Evolutionary conservation across 192 early-diverging fungal species (phyloP), one percentile per base, ranked within the genome.

Genomic region (Coemansia sp.): DNA sequence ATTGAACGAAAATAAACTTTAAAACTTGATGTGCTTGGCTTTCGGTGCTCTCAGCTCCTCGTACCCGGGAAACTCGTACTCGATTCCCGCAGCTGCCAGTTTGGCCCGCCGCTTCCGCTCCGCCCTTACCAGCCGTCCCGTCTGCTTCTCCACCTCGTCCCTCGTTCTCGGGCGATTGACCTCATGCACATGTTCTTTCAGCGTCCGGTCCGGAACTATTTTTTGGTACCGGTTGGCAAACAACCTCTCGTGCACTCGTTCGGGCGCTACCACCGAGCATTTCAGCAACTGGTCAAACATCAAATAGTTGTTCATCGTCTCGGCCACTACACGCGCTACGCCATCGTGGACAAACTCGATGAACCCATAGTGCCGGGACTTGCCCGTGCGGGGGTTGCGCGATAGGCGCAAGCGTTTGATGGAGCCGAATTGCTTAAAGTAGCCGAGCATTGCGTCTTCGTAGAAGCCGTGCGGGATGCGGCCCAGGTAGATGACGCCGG

Each of bases 261-360:
- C 85, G n/a, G 63, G 23, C 6, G 87, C 85, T 0, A 95, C 76
- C n/a, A 93, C 61, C 55, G 83, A 69, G 82, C 93, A 95, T 73
- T 89, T 86, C 31, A 97, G 82, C 21, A 92, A 55, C 50, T 87
- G 89, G 57, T 88, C 89, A 61, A 85, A 92, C 65, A 97, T 69
- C 62, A 95, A 62, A 70, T 97, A 97, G 85, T 95, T 94, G 82
- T 98, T 65, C 97, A 98, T 98, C 11, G 97, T 98, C 19, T 94
- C 89, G 10, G 93, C 94, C 3, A 94, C 97, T 57, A 97, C 94
- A 52, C 85, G 58, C 16, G 97, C 97, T 11, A 94, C 93, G 47
- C 92, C 89, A 31, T 74, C 72, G 48, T 86, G 80, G 6, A 72
- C 82, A 68, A 98, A 98, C 75, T 97, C 92, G 61, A 98, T 91